Percentiles rank a stretch among this genome's conserved stretches.
Evolutionary conservation across 768 basidiomycete genomes (phyloP).

Genomic region (Pleurotus ostreatus): DNA sequence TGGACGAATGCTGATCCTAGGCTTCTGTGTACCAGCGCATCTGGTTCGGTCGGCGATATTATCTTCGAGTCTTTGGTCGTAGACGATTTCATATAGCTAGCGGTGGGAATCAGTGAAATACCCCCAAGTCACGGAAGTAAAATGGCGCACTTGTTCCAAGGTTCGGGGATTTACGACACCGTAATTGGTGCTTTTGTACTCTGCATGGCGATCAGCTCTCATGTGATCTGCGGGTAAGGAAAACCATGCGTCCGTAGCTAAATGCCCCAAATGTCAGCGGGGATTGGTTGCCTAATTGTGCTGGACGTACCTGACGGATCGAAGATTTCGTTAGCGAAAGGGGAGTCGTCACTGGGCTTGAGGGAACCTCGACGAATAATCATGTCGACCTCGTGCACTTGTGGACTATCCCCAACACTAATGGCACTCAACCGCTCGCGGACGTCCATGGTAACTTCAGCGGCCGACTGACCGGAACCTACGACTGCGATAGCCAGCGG

Average conservation of each 20-base stretch:
- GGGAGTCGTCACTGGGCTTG: constrained; percentile 49
- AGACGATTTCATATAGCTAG: constrained; percentile 47
- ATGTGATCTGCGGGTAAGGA: constrained; percentile 28
- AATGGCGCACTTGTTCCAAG: constrained; percentile 30
- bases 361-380: constrained; percentile 47
- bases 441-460: constrained; percentile 43
- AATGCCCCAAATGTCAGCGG: neutral
- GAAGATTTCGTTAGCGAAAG: constrained; percentile 53
- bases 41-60: constrained; percentile 32
- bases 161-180: constrained; percentile 48
- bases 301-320: constrained; percentile 38
- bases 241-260: constrained; percentile 39
- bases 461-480: constrained; percentile 45
- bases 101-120: no score
- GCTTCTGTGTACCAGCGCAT: constrained; percentile 10
- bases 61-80: constrained; percentile 44
- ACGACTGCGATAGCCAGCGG: constrained; percentile 41
- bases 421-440: constrained; percentile 32
- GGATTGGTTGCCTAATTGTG: no score
- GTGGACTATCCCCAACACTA: constrained; percentile 24
- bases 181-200: constrained; percentile 50
- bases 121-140: no score
- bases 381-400: constrained; percentile 41
- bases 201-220: constrained; percentile 32
- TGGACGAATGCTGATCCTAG: constrained; percentile 32